Conservation (phyloP, 129 eudicot genomes). For the Helianthus tuberosus region DNA sequence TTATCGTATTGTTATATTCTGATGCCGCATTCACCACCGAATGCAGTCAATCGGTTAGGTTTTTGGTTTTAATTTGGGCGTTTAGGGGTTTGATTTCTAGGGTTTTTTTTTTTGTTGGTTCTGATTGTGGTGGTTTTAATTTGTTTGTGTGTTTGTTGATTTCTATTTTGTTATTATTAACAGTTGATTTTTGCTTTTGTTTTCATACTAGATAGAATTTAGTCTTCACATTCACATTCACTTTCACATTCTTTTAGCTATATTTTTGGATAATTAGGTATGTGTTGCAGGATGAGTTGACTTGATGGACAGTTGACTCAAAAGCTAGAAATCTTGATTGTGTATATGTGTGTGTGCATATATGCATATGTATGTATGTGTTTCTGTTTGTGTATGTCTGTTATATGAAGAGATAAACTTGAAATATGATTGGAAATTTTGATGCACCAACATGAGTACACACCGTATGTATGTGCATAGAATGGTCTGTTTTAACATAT, state of each 20-base stretch:
- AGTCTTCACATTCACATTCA: neutral
- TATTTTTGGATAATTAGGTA: conserved; percentile 6
- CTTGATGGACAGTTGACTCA: conserved; percentile 9
- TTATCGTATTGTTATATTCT: no score
- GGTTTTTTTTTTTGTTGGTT: no score
- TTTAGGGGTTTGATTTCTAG: no score
- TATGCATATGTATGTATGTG: neutral
- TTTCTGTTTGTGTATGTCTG: neutral
- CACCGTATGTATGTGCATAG: conserved; percentile 15
- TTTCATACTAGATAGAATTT: no score
- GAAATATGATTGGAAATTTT: neutral
- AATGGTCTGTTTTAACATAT: no score
- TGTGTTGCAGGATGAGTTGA: neutral
- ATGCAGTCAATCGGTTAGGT: no score
- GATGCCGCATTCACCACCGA: no score
- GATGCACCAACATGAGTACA: conserved; percentile 6
- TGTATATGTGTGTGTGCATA: neutral
- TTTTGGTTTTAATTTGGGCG: no score
- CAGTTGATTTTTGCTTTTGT: no score
- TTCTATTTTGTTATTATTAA: no score
- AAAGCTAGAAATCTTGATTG: conserved; percentile 8
- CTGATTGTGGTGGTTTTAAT: no score
- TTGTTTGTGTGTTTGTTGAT: no score
- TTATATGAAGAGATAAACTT: neutral
- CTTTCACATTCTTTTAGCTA: neutral